These are phyloP conservation scores for Ceratobasidium sp. DNA, from an alignment of 1,284 basidiomycete genomes.

Conservation along the genomic window DNA sequence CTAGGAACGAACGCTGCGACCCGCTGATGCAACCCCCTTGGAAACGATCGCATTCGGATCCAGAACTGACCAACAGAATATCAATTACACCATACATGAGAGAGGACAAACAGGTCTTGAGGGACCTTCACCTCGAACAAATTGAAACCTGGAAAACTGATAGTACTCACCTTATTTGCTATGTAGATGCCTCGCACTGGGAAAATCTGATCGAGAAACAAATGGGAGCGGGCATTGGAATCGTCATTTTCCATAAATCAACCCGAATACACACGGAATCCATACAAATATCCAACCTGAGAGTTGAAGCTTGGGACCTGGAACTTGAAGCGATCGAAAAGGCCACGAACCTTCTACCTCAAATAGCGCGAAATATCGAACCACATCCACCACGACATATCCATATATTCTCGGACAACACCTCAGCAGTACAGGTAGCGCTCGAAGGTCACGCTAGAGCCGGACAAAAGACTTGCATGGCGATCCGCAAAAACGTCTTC, in stretches of 20 bases:
- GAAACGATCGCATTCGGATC: background rate
- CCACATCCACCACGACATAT: constrained; percentile 32
- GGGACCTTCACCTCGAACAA: background rate
- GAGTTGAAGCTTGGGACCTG: background rate
- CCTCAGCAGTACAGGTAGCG: background rate
- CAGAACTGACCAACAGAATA: background rate
- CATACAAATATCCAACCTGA: background rate
- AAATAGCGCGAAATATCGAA: background rate
- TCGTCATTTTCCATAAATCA: background rate
- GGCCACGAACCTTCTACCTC: background rate
- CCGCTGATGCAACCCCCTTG: background rate
- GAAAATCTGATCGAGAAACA: background rate
- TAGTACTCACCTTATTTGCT: background rate
- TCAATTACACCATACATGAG: too few relatives aligned
- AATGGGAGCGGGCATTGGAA: background rate
- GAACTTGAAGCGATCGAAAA: background rate
- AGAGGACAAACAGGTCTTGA: background rate
- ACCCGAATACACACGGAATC: background rate
- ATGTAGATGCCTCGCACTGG: background rate
- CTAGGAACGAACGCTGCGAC: background rate
- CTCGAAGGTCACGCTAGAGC: background rate
- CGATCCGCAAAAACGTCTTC: background rate
- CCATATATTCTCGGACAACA: constrained; percentile 30
- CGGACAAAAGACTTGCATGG: background rate
- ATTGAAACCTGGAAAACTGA: background rate